Percentiles rank a stretch among this genome's conserved stretches.
Conservation (phyloP, 345 rosid genomes). For the Cardamine resedifolia region DNA sequence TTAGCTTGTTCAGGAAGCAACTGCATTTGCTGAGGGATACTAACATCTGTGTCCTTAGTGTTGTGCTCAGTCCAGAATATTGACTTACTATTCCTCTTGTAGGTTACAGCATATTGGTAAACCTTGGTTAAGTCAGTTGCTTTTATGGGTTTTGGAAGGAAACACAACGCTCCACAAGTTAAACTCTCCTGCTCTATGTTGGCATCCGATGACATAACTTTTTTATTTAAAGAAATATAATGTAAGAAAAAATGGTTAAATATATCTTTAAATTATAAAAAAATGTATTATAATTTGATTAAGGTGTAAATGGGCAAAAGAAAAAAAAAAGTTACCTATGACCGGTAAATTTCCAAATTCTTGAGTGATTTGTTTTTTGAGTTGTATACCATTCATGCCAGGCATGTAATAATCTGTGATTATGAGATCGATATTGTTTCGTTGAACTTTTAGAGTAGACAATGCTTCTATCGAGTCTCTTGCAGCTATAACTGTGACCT, state of each 20-base stretch:
- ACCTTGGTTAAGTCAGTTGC: conserved; percentile 49
- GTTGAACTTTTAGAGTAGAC: conserved; percentile 39
- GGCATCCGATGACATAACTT: conserved; percentile 74
- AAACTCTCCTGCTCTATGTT: conserved; percentile 49
- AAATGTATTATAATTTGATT: background rate
- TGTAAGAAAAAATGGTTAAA: background rate
- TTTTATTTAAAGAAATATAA: background rate
- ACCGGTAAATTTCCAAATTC: conserved; percentile 61
- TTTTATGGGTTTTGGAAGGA: conserved; percentile 59
- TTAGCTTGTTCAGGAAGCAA: conserved; percentile 20
- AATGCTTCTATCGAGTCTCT: conserved; percentile 52
- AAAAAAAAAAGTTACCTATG: conserved; percentile 45
- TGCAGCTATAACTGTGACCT: conserved; percentile 44
- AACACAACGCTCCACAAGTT: conserved; percentile 58
- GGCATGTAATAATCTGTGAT: conserved; percentile 75
- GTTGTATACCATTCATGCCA: conserved; percentile 59
- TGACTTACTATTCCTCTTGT: conserved; percentile 43
- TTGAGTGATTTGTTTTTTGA: conserved; percentile 43
- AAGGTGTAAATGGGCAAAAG: background rate
- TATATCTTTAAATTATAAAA: background rate
- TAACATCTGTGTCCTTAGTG: conserved; percentile 15
- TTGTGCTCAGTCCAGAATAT: conserved; percentile 1
- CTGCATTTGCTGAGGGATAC: conserved; percentile 18
- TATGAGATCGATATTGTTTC: conserved; percentile 50
- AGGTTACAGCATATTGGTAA: conserved; percentile 51